Evolutionary conservation across 495 filamentous ascomycete genomes (phyloP).

Genomic region (Amorphotheca resinae): DNA sequence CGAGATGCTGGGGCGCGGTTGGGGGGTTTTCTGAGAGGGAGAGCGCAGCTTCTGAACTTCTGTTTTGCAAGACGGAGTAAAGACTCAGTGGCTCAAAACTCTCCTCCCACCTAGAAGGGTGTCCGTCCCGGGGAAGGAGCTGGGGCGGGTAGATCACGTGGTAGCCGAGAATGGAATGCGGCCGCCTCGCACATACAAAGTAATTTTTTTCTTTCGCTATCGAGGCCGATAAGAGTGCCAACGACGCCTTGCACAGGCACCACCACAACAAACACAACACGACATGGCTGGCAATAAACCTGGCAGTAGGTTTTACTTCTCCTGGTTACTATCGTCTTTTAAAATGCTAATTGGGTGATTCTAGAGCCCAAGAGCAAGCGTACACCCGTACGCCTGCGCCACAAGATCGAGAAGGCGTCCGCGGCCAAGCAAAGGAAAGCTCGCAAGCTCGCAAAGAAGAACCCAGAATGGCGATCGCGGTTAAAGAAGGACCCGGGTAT

Average conservation of each 20-base stretch:
- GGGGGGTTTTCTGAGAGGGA: not conserved
- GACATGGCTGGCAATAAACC: slow-evolving; percentile 23
- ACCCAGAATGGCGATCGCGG: slow-evolving; percentile 87
- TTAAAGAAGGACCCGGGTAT: slow-evolving; percentile 96
- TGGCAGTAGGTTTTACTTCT: slow-evolving; percentile 15
- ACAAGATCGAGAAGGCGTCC: slow-evolving; percentile 93
- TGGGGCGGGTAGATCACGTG: too few relatives aligned
- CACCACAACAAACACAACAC: too few relatives aligned
- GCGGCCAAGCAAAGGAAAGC: slow-evolving; percentile 82
- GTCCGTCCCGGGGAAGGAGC: too few relatives aligned
- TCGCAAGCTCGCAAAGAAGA: slow-evolving; percentile 82
- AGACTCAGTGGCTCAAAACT: not conserved
- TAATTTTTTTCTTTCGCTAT: not conserved
- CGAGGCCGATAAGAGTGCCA: not conserved
- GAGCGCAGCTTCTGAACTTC: too few relatives aligned
- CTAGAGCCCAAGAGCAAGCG: slow-evolving; percentile 92
- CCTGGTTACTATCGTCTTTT: not conserved
- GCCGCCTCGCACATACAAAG: not conserved
- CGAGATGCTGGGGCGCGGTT: too few relatives aligned
- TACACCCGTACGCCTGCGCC: slow-evolving; percentile 69
- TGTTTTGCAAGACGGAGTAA: not conserved
- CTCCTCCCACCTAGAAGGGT: too few relatives aligned
- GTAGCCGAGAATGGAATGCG: too few relatives aligned
- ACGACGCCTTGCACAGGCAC: too few relatives aligned
- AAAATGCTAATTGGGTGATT: slow-evolving; percentile 13